Percentiles rank a stretch among this genome's conserved stretches.
Conservation (phyloP, 2,329 filamentous ascomycete species). For the Ophiocordyceps camponoti-leonardi region DNA sequence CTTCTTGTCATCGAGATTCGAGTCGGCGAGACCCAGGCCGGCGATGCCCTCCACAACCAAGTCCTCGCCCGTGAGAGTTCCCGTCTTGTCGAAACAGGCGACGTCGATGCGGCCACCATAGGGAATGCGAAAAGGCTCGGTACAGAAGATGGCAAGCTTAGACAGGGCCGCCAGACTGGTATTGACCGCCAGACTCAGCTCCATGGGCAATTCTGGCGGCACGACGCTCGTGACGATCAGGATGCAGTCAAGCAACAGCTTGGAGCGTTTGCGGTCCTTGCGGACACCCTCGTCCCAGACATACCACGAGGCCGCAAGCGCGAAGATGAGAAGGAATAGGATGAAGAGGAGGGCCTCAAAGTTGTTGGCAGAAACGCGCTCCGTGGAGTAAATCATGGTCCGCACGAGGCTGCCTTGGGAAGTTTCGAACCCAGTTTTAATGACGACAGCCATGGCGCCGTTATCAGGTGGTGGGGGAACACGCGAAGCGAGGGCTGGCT, state of each 20-base stretch:
- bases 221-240: conserved; percentile 97
- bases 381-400: conserved; percentile 99
- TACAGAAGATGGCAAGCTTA: conserved; percentile 95
- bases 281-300: conserved; percentile 94
- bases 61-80: conserved; percentile 90
- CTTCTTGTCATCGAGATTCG: conserved; percentile 43
- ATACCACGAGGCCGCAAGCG: conserved; percentile 95
- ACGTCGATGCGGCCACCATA: conserved; percentile 91
- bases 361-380: conserved; percentile 97
- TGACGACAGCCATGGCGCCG: conserved; percentile 81
- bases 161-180: conserved; percentile 88
- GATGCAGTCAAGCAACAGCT: conserved; percentile 90
- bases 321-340: conserved; percentile 88
- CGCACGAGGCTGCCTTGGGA: conserved; percentile 94
- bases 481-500: conserved; percentile 54
- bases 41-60: conserved; percentile 94
- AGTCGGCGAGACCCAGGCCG: conserved; percentile 58
- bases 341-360: conserved; percentile 94
- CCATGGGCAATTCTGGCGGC: conserved; percentile 96
- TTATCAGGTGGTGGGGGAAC: conserved; percentile 79
- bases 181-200: conserved; percentile 91
- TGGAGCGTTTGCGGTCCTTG: conserved; percentile 90
- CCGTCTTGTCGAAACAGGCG: conserved; percentile 97
- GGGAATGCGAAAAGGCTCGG: conserved; percentile 95
- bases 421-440: conserved; percentile 97